These are phyloP conservation scores for Diplosphaera chodatii DNA, from an alignment of 139 green algal genomes.

Conservation along the genomic window DNA sequence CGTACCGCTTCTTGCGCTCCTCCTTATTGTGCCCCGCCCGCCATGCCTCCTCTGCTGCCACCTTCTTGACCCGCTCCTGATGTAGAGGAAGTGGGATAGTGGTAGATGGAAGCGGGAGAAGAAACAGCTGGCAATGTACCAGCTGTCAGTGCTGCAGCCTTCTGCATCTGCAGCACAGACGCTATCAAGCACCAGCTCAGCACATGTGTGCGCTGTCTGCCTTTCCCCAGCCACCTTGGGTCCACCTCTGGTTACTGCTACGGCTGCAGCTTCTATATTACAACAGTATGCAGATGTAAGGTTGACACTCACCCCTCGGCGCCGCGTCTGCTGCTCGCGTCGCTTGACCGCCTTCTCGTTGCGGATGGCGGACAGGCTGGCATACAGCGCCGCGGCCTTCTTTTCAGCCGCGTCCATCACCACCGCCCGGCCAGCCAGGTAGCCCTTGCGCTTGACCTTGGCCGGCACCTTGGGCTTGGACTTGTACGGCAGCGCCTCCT, in stretches of 20 bases:
- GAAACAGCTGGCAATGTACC: neutral
- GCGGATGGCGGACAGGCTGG: slow-evolving; percentile 91
- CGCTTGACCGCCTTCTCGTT: slow-evolving; percentile 80
- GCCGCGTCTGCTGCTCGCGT: slow-evolving; percentile 38
- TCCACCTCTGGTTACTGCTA: too few species aligned
- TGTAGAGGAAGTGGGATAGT: neutral
- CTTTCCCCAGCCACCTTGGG: too few species aligned
- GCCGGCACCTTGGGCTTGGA: slow-evolving; percentile 87
- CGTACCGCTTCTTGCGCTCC: slow-evolving; percentile 53
- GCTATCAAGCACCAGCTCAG: too few species aligned
- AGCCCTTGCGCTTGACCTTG: slow-evolving; percentile 54
- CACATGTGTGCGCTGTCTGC: slow-evolving; percentile 2
- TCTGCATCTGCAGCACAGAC: too few species aligned
- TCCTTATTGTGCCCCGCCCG: slow-evolving; percentile 24
- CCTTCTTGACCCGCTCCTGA: slow-evolving; percentile 36
- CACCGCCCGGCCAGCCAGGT: slow-evolving; percentile 29
- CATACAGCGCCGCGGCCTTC: slow-evolving; percentile 52
- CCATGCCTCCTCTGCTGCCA: slow-evolving; percentile 47
- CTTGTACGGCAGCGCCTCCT: slow-evolving; percentile 87
- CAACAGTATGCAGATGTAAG: too few species aligned
- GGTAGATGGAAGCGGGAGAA: neutral
- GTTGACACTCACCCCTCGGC: slow-evolving; percentile 14
- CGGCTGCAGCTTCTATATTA: too few species aligned
- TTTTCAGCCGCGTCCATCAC: slow-evolving; percentile 67
- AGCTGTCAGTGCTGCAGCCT: neutral